Percentiles rank a stretch among this genome's conserved stretches.
Evolutionary conservation across 1,139 yeast species (phyloP).

Genomic region (Magnusiomyces magnusii): DNA sequence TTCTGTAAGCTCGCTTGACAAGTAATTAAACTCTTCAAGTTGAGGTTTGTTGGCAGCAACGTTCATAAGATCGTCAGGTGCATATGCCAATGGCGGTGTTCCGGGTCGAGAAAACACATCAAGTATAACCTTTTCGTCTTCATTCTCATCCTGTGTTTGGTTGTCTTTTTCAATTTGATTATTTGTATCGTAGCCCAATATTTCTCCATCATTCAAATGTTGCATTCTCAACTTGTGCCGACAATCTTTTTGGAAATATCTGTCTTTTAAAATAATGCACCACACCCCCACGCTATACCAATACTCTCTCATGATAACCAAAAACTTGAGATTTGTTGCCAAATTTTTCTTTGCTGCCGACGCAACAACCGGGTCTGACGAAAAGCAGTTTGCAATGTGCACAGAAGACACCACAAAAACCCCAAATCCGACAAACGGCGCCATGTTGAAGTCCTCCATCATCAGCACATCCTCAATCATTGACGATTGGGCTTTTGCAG

Average conservation of each 20-base stretch:
- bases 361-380: constrained; percentile 28
- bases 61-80: constrained; percentile 23
- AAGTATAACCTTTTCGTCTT: constrained; percentile 3
- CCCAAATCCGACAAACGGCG: constrained; percentile 35
- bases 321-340: constrained; percentile 29
- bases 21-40: too few species aligned
- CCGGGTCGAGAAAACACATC: constrained; percentile 24
- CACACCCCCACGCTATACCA: constrained; percentile 34
- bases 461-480: constrained; percentile 30
- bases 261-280: constrained; percentile 33
- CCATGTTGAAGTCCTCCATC: constrained; percentile 30
- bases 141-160: background rate
- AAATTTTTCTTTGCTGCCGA: constrained; percentile 30
- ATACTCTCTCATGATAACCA: constrained; percentile 31
- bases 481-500: constrained; percentile 30
- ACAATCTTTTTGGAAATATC: constrained; percentile 23
- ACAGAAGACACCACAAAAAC: constrained; percentile 34
- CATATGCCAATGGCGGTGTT: constrained; percentile 23
- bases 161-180: too few species aligned
- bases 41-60: constrained; percentile 14
- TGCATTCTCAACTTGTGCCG: constrained; percentile 13
- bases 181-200: too few species aligned
- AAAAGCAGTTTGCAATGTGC: constrained; percentile 33
- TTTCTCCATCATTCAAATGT: too few species aligned
- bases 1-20: too few species aligned